Evolutionary conservation across 345 rosid species (phyloP).

Genomic region (Eucalyptus marginata): DNA sequence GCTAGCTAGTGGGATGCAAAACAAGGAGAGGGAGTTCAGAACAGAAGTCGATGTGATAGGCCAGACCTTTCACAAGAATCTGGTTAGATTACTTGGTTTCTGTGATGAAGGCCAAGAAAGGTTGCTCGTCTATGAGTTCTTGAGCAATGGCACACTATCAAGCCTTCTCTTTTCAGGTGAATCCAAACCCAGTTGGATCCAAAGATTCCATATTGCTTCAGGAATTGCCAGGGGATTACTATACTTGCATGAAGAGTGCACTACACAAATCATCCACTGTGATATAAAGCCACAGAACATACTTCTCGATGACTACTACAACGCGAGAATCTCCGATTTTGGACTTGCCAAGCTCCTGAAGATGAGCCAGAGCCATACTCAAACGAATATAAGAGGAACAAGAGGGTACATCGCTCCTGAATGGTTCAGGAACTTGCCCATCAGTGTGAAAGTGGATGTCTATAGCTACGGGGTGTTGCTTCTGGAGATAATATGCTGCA

Average conservation of each 20-base stretch:
- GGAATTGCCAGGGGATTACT: slow-evolving; percentile 20
- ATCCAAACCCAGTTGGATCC: slow-evolving; percentile 6
- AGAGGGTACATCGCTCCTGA: slow-evolving; percentile 23
- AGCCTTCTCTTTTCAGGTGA: neutral
- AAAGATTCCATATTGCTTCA: slow-evolving; percentile 9
- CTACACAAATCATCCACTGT: slow-evolving; percentile 21
- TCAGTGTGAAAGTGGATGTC: slow-evolving; percentile 10
- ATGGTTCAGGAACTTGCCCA: slow-evolving; percentile 7
- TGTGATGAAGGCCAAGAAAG: slow-evolving; percentile 19
- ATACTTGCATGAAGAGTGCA: slow-evolving; percentile 27
- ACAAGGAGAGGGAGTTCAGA: slow-evolving; percentile 11
- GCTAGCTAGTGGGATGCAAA: neutral
- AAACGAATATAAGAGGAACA: slow-evolving; percentile 11
- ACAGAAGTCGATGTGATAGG: slow-evolving; percentile 17
- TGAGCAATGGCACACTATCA: slow-evolving; percentile 16
- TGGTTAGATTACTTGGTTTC: slow-evolving; percentile 21
- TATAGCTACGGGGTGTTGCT: slow-evolving; percentile 18
- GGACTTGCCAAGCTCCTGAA: slow-evolving; percentile 29
- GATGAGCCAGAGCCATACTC: slow-evolving; percentile 3
- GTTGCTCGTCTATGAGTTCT: slow-evolving; percentile 18
- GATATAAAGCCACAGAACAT: slow-evolving; percentile 34
- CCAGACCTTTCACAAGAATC: slow-evolving; percentile 23
- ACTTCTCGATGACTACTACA: slow-evolving; percentile 5
- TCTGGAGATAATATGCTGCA: slow-evolving; percentile 11
- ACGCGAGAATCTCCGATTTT: slow-evolving; percentile 14